Percentiles rank a stretch among this genome's conserved stretches.
Evolutionary conservation across 2,329 filamentous ascomycete species (phyloP).

Genomic region (Scedosporium minutisporum): DNA sequence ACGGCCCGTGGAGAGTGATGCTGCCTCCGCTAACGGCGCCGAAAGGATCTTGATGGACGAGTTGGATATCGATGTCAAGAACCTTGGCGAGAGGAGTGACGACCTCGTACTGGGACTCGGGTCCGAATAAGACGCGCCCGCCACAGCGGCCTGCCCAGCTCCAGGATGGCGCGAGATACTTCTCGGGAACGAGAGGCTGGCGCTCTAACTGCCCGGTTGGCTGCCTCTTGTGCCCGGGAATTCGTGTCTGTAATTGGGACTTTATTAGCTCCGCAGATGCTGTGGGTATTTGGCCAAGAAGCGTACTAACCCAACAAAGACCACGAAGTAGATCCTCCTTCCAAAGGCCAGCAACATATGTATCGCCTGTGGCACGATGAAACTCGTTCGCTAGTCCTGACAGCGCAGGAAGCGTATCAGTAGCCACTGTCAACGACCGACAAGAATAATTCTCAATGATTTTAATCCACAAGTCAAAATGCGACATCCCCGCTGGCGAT

Average conservation of each 20-base stretch:
- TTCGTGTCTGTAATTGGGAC: neutral
- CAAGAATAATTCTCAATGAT: neutral
- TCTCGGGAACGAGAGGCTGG: neutral
- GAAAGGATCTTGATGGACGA: neutral
- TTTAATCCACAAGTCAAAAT: slow-evolving; percentile 1
- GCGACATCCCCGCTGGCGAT: neutral
- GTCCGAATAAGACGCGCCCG: neutral
- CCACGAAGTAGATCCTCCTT: neutral
- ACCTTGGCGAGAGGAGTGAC: neutral
- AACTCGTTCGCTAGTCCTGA: neutral
- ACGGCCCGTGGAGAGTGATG: neutral
- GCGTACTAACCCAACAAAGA: neutral
- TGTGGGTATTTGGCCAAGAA: neutral
- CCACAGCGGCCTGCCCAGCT: neutral
- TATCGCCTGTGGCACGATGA: neutral
- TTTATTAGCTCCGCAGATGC: neutral
- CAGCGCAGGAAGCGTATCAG: neutral
- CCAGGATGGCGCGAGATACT: neutral
- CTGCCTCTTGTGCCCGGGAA: neutral
- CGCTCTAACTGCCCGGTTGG: neutral
- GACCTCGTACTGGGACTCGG: neutral
- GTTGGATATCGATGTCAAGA: neutral
- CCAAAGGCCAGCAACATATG: neutral
- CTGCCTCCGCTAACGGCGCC: neutral
- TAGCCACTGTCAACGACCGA: neutral